Percentiles rank a stretch among this genome's conserved stretches.
These are phyloP conservation scores for Prunus kanzakura DNA, from an alignment of 306 rosid species.

Conservation along the genomic window DNA sequence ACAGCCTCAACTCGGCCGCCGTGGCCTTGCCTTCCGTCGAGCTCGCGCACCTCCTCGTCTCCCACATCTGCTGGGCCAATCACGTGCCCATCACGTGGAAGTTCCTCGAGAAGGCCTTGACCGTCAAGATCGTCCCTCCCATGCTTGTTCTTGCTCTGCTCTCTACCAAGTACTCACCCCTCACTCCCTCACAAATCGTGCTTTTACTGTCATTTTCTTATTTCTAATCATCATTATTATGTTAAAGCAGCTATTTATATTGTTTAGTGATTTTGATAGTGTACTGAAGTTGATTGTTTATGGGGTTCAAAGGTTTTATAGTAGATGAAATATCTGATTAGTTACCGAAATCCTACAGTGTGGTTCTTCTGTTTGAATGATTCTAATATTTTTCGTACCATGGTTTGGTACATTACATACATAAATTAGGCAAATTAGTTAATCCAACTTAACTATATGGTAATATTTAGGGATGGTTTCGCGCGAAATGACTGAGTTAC, in stretches of 20 bases:
- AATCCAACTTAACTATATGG: neutral
- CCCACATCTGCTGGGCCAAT: slow-evolving; percentile 72
- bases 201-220: neutral
- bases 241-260: neutral
- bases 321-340: neutral
- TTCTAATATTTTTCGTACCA: neutral
- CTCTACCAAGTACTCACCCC: slow-evolving; percentile 48
- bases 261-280: neutral
- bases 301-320: neutral
- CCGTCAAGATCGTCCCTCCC: slow-evolving; percentile 58
- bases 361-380: neutral
- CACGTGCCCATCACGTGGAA: slow-evolving; percentile 79
- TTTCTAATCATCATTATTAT: neutral
- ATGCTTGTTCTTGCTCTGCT: slow-evolving; percentile 79
- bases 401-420: neutral
- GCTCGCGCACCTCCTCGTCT: slow-evolving; percentile 68
- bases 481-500: neutral
- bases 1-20: slow-evolving; percentile 44
- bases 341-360: neutral
- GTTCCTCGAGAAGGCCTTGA: slow-evolving; percentile 61
- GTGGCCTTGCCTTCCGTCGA: slow-evolving; percentile 68
- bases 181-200: neutral
- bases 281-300: neutral
- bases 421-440: neutral
- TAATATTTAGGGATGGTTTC: neutral